Evolutionary conservation across 2,329 filamentous ascomycete species (phyloP).

Genomic region (Fusarium fujikuroi): DNA sequence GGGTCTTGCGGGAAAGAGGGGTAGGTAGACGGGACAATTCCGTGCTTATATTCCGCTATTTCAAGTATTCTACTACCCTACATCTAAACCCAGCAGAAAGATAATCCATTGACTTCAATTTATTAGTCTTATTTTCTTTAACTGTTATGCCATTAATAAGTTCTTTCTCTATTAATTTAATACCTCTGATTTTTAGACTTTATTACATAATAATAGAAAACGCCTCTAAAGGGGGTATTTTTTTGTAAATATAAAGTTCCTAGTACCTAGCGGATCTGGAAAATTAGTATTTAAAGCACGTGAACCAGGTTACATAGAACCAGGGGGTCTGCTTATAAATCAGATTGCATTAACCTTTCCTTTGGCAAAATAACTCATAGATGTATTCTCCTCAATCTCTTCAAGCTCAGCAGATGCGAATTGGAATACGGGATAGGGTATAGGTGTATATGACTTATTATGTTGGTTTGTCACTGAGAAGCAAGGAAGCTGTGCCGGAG

Average conservation of each 20-base stretch:
- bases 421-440: neutral
- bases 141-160: no score
- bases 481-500: neutral
- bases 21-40: neutral
- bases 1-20: no score
- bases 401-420: neutral
- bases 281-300: no score
- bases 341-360: neutral
- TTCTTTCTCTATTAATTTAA: neutral
- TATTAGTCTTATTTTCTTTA: no score
- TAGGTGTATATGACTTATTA: accelerated
- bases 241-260: no score
- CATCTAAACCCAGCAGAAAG: neutral
- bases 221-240: no score
- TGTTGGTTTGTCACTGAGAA: neutral
- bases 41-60: neutral
- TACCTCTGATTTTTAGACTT: no score
- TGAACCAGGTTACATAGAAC: no score
- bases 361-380: neutral
- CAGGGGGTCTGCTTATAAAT: neutral
- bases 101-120: neutral
- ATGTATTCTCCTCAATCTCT: neutral
- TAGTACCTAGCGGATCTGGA: no score
- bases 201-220: neutral
- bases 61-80: neutral